phyloP scores from a whole-genome alignment of 139 green algal genomes.

The Mesostigma viride region DNA sequence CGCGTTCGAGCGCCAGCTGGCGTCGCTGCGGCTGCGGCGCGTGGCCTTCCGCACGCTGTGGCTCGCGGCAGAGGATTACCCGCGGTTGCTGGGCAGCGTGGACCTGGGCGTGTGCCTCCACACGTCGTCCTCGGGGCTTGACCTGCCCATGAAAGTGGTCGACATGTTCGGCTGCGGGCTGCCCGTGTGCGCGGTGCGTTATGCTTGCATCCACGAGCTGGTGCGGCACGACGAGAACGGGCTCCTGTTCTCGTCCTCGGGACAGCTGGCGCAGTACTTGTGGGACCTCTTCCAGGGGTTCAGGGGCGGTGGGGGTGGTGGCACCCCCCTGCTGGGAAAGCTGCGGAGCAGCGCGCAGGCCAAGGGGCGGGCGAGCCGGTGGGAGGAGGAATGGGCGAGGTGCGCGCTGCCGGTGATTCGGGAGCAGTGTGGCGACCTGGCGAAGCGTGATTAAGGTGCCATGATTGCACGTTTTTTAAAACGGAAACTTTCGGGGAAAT shows the following conservation, averaged over 20 bases:
- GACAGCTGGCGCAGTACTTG: constrained; percentile 13
- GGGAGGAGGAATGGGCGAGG: background rate
- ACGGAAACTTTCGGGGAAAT: too few relatives aligned
- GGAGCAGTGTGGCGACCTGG: too few relatives aligned
- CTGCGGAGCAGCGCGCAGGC: background rate
- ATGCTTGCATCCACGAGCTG: constrained; percentile 45
- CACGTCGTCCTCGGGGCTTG: constrained; percentile 74
- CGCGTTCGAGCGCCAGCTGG: constrained; percentile 54
- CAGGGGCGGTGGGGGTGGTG: too few relatives aligned
- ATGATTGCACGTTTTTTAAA: too few relatives aligned
- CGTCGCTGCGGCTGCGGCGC: constrained; percentile 44
- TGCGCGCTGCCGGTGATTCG: background rate
- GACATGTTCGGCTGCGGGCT: constrained; percentile 93
- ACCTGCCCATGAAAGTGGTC: constrained; percentile 98
- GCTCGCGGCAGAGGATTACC: constrained; percentile 84
- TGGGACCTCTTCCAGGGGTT: background rate
- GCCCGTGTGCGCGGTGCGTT: constrained; percentile 71
- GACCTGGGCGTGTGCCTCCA: constrained; percentile 90
- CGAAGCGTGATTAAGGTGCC: too few relatives aligned
- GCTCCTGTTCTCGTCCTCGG: constrained; percentile 25
- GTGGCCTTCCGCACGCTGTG: constrained; percentile 77
- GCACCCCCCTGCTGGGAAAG: background rate
- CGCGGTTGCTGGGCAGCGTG: constrained; percentile 65
- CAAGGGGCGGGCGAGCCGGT: background rate
- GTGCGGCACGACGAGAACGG: constrained; percentile 27